Percentiles rank a stretch among this genome's conserved stretches.
phyloP scores from a whole-genome alignment of 345 rosid species.

The Firmiana major region DNA sequence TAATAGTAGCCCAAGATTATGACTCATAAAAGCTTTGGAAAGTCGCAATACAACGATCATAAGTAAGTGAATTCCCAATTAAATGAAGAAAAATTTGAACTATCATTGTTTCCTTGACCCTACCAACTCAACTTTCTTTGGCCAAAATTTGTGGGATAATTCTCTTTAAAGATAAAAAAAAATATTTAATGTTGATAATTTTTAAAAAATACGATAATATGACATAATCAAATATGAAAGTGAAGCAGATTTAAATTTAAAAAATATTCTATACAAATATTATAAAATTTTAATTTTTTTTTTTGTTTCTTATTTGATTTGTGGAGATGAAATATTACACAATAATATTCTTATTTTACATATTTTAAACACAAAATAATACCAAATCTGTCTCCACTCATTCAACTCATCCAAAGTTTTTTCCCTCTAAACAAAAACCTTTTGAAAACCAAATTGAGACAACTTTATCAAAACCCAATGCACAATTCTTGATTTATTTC shows the following conservation, averaged over 20 bases:
- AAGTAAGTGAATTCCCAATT: neutral
- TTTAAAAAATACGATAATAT: too few species aligned
- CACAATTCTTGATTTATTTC: slow-evolving; percentile 28
- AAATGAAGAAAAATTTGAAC: neutral
- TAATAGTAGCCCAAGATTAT: neutral
- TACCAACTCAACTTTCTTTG: neutral
- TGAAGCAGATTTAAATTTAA: too few species aligned
- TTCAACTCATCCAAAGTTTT: too few species aligned
- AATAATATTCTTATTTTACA: too few species aligned
- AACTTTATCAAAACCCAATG: slow-evolving; percentile 32
- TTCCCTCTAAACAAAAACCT: neutral
- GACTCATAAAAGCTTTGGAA: slow-evolving; percentile 4
- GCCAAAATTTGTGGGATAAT: neutral
- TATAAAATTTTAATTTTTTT: too few species aligned
- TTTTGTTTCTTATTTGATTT: too few species aligned
- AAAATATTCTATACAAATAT: too few species aligned
- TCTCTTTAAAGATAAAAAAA: neutral
- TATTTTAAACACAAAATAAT: too few species aligned
- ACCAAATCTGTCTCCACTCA: too few species aligned
- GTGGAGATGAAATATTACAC: too few species aligned
- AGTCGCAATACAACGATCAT: neutral
- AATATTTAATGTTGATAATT: too few species aligned
- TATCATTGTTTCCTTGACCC: neutral
- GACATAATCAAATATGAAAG: too few species aligned
- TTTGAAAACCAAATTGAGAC: neutral